Conservation (phyloP, 1,139 yeast species). For the Blastobotrys persicus region DNA sequence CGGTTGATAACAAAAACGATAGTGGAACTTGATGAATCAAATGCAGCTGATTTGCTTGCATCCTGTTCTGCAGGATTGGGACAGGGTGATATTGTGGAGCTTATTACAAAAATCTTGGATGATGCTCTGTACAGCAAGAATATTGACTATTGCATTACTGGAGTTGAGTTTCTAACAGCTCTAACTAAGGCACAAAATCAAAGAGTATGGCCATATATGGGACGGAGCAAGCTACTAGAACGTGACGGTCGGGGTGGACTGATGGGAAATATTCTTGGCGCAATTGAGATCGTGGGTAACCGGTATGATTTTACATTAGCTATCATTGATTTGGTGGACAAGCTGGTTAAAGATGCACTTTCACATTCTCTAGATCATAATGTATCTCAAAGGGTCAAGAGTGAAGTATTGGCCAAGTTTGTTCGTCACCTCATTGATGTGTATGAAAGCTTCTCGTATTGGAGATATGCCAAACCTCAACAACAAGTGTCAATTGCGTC, state of each 20-base stretch:
- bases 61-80: conserved; percentile 58
- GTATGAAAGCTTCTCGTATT: conserved; percentile 70
- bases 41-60: conserved; percentile 44
- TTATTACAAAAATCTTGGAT: conserved; percentile 64
- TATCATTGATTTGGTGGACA: conserved; percentile 53
- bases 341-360: conserved; percentile 55
- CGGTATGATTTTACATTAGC: conserved; percentile 62
- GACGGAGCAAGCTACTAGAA: conserved; percentile 63
- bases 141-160: conserved; percentile 46
- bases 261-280: conserved; percentile 61
- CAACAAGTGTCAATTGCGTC: conserved; percentile 67
- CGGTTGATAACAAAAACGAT: conserved; percentile 49
- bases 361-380: conserved; percentile 35
- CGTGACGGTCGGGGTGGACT: conserved; percentile 69
- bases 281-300: conserved; percentile 70
- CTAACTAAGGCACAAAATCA: conserved; percentile 53
- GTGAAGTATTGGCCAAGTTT: conserved; percentile 56
- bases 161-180: conserved; percentile 52
- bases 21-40: conserved; percentile 35
- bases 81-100: conserved; percentile 66
- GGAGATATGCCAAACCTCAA: conserved; percentile 57
- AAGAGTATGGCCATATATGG: conserved; percentile 76
- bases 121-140: conserved; percentile 61
- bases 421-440: conserved; percentile 58
- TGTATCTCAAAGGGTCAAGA: conserved; percentile 47